These are phyloP conservation scores for Rubia peregrina DNA, from an alignment of 305 asterid species.

Conservation along the genomic window DNA sequence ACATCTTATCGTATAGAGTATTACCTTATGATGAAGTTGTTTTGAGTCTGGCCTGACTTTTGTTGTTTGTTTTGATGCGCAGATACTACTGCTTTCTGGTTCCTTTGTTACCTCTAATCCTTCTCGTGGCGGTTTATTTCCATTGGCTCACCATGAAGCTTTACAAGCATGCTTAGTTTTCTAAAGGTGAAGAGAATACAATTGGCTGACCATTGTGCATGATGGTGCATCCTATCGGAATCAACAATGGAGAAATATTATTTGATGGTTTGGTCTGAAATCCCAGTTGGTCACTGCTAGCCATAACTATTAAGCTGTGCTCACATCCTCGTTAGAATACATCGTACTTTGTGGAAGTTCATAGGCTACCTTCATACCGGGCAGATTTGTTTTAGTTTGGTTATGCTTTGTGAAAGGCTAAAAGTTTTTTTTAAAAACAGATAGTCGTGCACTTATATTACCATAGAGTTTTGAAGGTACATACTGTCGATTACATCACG, in stretches of 20 bases:
- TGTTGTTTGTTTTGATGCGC: conserved; percentile 16
- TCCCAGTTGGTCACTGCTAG: not conserved
- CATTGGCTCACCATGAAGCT: conserved; percentile 78
- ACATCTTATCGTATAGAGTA: not conserved
- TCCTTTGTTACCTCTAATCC: conserved; percentile 56
- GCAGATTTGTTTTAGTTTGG: no score
- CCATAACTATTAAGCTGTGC: no score
- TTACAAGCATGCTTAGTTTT: conserved; percentile 59
- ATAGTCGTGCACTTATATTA: no score
- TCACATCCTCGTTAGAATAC: no score
- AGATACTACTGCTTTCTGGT: conserved; percentile 75
- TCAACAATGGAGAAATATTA: not conserved
- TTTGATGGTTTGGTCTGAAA: not conserved
- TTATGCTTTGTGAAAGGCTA: no score
- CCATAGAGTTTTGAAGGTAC: no score
- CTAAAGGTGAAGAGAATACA: not conserved
- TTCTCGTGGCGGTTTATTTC: conserved; percentile 48
- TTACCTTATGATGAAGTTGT: not conserved
- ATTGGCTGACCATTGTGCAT: not conserved
- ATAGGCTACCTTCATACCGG: no score
- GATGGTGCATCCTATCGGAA: not conserved
- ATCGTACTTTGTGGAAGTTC: no score
- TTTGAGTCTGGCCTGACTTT: not conserved
- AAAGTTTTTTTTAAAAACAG: no score
- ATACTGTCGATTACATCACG: no score